Evolutionary conservation across 164 flowering plant genomes (phyloP).

Genomic region (Magnolia officinalis): DNA sequence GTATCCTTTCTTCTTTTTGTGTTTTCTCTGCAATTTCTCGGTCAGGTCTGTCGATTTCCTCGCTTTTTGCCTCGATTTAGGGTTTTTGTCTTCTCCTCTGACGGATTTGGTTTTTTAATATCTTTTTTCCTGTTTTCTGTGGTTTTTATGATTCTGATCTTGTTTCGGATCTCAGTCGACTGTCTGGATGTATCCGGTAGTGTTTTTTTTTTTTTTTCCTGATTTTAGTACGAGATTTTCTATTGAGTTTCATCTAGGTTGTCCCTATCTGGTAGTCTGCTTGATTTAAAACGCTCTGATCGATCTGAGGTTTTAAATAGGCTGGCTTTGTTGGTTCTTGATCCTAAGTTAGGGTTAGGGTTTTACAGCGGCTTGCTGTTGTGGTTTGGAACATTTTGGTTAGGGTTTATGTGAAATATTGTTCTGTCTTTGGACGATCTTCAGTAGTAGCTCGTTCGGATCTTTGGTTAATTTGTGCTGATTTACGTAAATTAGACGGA

Average conservation of each 20-base stretch:
- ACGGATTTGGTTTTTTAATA: neutral
- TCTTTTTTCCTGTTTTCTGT: neutral
- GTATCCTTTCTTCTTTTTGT: slow-evolving; percentile 27
- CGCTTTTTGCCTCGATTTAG: neutral
- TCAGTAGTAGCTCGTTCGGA: no score
- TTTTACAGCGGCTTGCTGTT: neutral
- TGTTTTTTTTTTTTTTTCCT: neutral
- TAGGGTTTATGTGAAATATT: neutral
- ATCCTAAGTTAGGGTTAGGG: neutral
- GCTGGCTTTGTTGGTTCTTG: neutral
- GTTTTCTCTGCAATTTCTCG: neutral
- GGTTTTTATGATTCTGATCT: neutral
- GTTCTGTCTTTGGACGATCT: no score
- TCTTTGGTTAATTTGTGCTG: no score
- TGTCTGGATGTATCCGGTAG: neutral
- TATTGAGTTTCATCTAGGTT: neutral
- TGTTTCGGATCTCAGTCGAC: neutral
- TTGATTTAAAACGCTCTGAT: neutral
- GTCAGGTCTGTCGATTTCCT: neutral
- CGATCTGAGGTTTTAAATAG: neutral
- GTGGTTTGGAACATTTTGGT: neutral
- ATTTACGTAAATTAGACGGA: no score
- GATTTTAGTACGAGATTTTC: neutral
- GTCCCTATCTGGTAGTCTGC: neutral
- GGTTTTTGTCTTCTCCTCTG: neutral